Evolutionary conservation across 345 rosid genomes (phyloP).

Genomic region (Syzygium aqueum): DNA sequence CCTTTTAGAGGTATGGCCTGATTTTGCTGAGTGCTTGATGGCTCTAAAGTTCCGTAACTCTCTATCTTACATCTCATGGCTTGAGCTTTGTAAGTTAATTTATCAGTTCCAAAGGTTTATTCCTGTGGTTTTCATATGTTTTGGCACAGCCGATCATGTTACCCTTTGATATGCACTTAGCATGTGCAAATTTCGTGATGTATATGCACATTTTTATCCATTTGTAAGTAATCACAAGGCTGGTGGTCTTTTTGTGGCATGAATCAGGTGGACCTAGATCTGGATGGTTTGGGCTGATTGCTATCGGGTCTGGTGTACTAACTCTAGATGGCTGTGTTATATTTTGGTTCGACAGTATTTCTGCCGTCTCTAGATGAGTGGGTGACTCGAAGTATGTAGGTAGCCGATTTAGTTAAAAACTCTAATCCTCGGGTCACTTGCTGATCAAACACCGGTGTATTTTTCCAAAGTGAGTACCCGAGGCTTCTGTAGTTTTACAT

Average conservation of each 20-base stretch:
- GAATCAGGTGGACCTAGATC: not conserved
- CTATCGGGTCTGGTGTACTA: not conserved
- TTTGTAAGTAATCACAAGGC: not conserved
- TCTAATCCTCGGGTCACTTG: not conserved
- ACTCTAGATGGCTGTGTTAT: not conserved
- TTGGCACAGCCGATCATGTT: not conserved
- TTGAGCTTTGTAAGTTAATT: not conserved
- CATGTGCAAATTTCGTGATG: not conserved
- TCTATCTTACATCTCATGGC: not conserved
- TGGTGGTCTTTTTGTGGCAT: not conserved
- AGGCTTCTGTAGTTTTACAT: not conserved
- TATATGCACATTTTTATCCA: not conserved
- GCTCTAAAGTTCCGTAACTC: not conserved
- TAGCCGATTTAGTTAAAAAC: not conserved
- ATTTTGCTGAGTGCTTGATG: not conserved
- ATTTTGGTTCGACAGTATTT: not conserved
- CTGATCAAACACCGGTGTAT: not conserved
- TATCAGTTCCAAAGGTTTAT: not conserved
- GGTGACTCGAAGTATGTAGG: not conserved
- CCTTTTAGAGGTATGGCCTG: not conserved
- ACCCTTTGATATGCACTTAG: not conserved
- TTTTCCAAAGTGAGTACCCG: not conserved
- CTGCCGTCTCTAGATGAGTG: not conserved
- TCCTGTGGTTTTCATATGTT: not conserved
- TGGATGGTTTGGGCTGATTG: not conserved